Conservation (phyloP, 257 asterid species). For the Eucommia ulmoides region DNA sequence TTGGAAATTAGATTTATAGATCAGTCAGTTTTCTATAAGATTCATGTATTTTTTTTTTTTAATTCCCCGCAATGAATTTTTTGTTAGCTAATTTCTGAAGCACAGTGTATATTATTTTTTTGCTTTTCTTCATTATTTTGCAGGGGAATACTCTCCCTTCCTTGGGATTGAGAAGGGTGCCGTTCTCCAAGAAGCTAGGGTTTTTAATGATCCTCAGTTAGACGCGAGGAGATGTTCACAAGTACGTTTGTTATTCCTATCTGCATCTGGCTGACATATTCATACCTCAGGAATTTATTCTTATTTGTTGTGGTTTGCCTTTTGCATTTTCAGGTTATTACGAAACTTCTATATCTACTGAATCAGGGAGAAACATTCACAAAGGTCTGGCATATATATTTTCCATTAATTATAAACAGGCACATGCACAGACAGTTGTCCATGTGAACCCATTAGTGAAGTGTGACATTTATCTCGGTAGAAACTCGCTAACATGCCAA, state of each 20-base stretch:
- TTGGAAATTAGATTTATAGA: too few relatives aligned
- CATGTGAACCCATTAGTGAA: neutral
- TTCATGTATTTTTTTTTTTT: too few relatives aligned
- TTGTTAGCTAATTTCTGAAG: too few relatives aligned
- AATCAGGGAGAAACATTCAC: neutral
- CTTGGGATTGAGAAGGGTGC: slow-evolving; percentile 99
- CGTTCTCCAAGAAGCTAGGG: slow-evolving; percentile 96
- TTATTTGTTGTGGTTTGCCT: neutral
- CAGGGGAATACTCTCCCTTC: slow-evolving; percentile 91
- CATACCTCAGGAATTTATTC: neutral
- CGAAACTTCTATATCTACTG: neutral
- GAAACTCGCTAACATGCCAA: too few relatives aligned
- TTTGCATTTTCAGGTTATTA: neutral
- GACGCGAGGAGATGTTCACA: slow-evolving; percentile 96
- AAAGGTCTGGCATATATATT: neutral
- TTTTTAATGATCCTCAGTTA: slow-evolving; percentile 93
- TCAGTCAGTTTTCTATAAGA: too few relatives aligned
- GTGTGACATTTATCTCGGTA: neutral
- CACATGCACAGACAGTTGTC: neutral
- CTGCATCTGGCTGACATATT: neutral
- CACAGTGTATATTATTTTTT: neutral
- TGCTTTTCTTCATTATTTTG: slow-evolving; percentile 2
- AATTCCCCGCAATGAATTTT: too few relatives aligned
- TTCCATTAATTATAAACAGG: neutral
- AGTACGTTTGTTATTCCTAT: slow-evolving; percentile 22